Evolutionary conservation across 768 basidiomycete genomes (phyloP).

Genomic region (Grammothele lineata): DNA sequence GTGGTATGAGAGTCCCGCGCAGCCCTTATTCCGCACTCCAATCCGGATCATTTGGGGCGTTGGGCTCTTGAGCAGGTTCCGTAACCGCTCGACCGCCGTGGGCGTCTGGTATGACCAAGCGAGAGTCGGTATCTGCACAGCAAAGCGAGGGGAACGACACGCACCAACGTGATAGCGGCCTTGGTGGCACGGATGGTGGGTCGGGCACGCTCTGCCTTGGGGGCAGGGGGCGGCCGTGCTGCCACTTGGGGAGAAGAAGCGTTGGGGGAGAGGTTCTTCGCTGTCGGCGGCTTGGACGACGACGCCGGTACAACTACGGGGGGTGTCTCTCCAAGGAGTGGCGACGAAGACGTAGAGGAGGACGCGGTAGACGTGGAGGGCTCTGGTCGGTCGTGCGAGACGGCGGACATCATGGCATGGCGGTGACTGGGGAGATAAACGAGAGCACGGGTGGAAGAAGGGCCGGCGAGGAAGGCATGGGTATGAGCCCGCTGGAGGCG

Average conservation of each 20-base stretch:
- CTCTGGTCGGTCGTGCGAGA: conserved; percentile 36
- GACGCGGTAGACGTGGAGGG: conserved; percentile 2
- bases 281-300: conserved; percentile 20
- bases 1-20: conserved; percentile 88
- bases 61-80: conserved; percentile 70
- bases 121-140: not conserved
- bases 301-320: conserved; percentile 46
- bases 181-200: conserved; percentile 68
- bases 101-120: conserved; percentile 59
- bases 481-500: conserved; percentile 13
- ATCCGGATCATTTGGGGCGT: conserved; percentile 91
- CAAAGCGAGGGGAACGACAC: not conserved
- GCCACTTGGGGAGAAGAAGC: conserved; percentile 68
- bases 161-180: conserved; percentile 72
- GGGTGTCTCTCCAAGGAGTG: conserved; percentile 41
- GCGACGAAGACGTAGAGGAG: conserved; percentile 12
- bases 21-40: conserved; percentile 96
- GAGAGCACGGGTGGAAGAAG: conserved; percentile 5
- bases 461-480: conserved; percentile 1
- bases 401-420: conserved; percentile 66
- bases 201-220: conserved; percentile 58
- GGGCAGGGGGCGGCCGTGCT: conserved; percentile 66
- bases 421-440: conserved; percentile 38
- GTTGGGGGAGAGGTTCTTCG: conserved; percentile 42
- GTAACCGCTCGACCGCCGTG: conserved; percentile 67